Base-by-base conservation (phyloP, 2,329 filamentous ascomycete genomes). In the Coniochaeta hoffmannii region DNA sequence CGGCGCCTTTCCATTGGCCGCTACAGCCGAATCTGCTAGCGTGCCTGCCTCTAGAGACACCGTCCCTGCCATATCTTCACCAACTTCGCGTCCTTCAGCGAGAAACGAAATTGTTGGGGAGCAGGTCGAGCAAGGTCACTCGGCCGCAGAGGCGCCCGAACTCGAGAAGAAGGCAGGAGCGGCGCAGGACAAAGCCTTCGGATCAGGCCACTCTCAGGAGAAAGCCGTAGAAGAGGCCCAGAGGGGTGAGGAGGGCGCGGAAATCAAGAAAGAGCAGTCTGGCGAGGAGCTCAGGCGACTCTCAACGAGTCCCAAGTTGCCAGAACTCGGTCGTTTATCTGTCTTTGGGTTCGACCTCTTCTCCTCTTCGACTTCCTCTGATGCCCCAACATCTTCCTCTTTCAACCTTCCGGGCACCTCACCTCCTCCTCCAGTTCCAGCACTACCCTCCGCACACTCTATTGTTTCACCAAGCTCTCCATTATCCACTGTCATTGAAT, bases 291-390 rank as follows among this genome's bases (percentile, higher is more conserved):
- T 59, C 7, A 64, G 64, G 31, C 65, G 73, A 15, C 69, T 71
- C 36, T 82, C 80, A 1, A 73, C 72, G 1, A 84, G 82, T 58
- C 82, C 81, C 0, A 76, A 80, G 59, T 71, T 87, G 17, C 83
- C 83, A 10, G 74, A 81, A 58, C 62, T 87, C 3, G 72, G 75
- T 12, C 79, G 82, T 26, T 72, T 86, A 71, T 86, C 83, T 41
- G 74, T 74, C 1, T 86, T 86, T 64, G 81, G 81, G 1, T 71
- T 79, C 41, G 81, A 84, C 56, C 72, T 86, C 44, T 84, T 85
- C 58, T 74, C 75, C 5, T 60, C 63, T 15, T 59, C 69, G 15
- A 5, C 49, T 32, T 32, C 49, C 19, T 34, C 49, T 46, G 41
- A 46, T 46, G 19, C 24, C 4, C 2, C 19, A 28, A 28, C 9